Base-by-base conservation (phyloP, 495 filamentous ascomycete genomes). In the Aspergillus homomorphus region DNA sequence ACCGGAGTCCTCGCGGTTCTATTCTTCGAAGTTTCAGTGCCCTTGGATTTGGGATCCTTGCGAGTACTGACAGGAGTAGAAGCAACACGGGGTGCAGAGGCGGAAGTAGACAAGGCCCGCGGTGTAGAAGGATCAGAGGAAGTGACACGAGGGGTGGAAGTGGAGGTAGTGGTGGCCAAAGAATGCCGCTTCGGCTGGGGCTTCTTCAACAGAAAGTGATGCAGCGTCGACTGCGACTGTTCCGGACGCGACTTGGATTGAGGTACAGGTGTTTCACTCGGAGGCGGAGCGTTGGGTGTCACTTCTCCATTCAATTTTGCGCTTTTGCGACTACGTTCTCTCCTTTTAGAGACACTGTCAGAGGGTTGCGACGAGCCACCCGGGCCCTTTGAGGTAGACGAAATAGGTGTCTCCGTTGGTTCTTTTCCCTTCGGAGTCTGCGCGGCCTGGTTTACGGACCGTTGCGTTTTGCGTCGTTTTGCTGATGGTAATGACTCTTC, bases 381-480 rank as follows among this genome's bases (percentile, higher is more conserved):
- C 12, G 46, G 14, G n/a, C 15, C 42, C 38, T 49, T 51, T 24
- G 54, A 28, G 30, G 57, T 20, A 6, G 53, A 24, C 45, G 54
- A 26, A 30, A 58, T 20, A 6, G 54, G 41, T 2, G 49, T 51
- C 49, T 63, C 59, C 21, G 44, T 9, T 14, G 49, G 8, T 8
- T 52, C 51, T 48, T 61, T 56, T 3, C 62, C 51, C 18, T 58
- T 46, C 22, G 55, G 51, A 8, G 28, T 54, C 23, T 51, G 51
- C 22, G 65, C 62, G 23, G 64, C 59, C 26, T 51, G 53, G 46
- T 60, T 43, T 12, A 61, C 33, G 19, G 55, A 56, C 1, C 59
- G 56, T 23, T 62, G 64, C n/a, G 62, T 70, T 42, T 59, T 65
- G 41, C 64, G 65, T 21, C 69, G 69, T 44, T 72, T 69, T 33